Evolutionary conservation across 2,329 filamentous ascomycete genomes (phyloP).

Genomic region (Parastagonospora nodorum): DNA sequence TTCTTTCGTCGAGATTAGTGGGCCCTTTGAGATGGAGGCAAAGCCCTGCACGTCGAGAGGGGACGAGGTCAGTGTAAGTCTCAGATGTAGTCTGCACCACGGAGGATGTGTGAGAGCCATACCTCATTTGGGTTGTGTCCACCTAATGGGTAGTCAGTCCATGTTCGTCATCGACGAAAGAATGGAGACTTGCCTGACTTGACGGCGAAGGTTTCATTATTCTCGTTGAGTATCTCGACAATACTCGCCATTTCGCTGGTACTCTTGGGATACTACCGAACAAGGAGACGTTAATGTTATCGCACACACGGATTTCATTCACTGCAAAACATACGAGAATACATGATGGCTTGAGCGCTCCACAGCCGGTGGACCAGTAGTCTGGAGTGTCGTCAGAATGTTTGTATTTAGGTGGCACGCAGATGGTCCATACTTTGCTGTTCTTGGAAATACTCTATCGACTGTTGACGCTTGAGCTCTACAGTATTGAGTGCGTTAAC

Average conservation of each 20-base stretch:
- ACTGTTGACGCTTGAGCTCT: slow-evolving; percentile 10
- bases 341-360: slow-evolving; percentile 32
- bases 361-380: slow-evolving; percentile 34
- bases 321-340: slow-evolving; percentile 12
- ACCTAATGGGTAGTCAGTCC: slow-evolving; percentile 14
- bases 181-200: slow-evolving; percentile 44
- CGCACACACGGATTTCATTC: no score
- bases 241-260: slow-evolving; percentile 58
- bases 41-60: slow-evolving; percentile 33
- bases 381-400: not conserved
- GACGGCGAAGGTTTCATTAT: slow-evolving; percentile 58
- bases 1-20: slow-evolving; percentile 52
- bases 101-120: no score
- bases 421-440: slow-evolving; percentile 7
- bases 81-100: no score
- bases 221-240: slow-evolving; percentile 52
- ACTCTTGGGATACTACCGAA: slow-evolving; percentile 31
- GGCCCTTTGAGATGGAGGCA: slow-evolving; percentile 50
- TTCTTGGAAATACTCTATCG: slow-evolving; percentile 20
- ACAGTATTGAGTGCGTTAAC: slow-evolving; percentile 14
- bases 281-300: no score
- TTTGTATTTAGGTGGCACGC: no score
- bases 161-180: no score
- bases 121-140: slow-evolving; percentile 52
- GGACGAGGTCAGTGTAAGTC: no score